Conservation (phyloP, 805 yeast genomes). For the Candida insectalens region DNA sequence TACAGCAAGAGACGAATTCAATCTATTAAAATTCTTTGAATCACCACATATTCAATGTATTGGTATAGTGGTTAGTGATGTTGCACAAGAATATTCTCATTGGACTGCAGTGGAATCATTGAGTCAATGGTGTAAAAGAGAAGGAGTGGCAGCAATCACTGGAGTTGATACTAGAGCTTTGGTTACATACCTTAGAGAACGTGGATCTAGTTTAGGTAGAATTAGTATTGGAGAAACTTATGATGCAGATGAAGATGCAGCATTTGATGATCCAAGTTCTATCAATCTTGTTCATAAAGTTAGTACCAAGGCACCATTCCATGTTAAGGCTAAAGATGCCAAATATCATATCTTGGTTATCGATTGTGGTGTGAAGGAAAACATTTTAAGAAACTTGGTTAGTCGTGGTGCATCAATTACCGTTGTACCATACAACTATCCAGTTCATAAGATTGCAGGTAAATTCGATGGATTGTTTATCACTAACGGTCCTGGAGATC, state of each 20-base stretch:
- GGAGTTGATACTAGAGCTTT: slow-evolving; percentile 97
- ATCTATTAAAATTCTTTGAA: slow-evolving; percentile 84
- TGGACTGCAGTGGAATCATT: slow-evolving; percentile 98
- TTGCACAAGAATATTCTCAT: slow-evolving; percentile 92
- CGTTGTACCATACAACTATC: slow-evolving; percentile 93
- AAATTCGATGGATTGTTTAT: slow-evolving; percentile 92
- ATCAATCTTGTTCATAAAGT: slow-evolving; percentile 88
- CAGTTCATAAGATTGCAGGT: slow-evolving; percentile 81
- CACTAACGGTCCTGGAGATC: slow-evolving; percentile 97
- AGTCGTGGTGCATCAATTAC: slow-evolving; percentile 94
- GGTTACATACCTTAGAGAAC: slow-evolving; percentile 88
- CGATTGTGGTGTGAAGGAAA: slow-evolving; percentile 98
- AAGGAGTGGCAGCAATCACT: slow-evolving; percentile 91
- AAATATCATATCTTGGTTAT: slow-evolving; percentile 80
- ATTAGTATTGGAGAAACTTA: slow-evolving; percentile 85
- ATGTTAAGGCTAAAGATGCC: slow-evolving; percentile 54
- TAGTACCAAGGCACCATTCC: slow-evolving; percentile 92
- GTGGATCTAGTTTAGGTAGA: slow-evolving; percentile 89
- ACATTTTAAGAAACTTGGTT: slow-evolving; percentile 87
- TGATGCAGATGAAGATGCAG: slow-evolving; percentile 87
- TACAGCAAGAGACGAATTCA: slow-evolving; percentile 69
- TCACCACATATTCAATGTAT: slow-evolving; percentile 86
- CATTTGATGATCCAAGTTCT: slow-evolving; percentile 82
- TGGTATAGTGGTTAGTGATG: slow-evolving; percentile 95
- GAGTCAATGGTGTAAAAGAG: slow-evolving; percentile 92